Evolutionary conservation across 1,139 yeast genomes (phyloP), one percentile per base, ranked within the genome.

Genomic region (Geotrichum reessii): DNA sequence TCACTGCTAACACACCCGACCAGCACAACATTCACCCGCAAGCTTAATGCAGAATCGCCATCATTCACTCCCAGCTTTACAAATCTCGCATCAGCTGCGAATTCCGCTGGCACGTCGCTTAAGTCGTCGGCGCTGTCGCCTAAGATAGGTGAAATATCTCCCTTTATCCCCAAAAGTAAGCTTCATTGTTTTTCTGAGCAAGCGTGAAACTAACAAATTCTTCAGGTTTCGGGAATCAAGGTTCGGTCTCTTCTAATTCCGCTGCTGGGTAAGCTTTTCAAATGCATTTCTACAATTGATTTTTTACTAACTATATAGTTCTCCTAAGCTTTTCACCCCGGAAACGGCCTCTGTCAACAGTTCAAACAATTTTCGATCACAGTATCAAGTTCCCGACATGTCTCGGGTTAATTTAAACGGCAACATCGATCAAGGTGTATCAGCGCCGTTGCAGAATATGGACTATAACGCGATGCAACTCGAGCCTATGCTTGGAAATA

Each of bases 31-130:
- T 50, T 61, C 47, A 73, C 67, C 66, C 77, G 79, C 64, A 81
- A 79, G 63, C 82, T 84, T 72, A 84, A 83, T 64, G 75, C 82
- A 58, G 84, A 83, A 62, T 82, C 87, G 0, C 89, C 90, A 0
- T 78, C 87, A 2, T 85, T 86, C 70, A 85, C 82, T 56, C 91
- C 86, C 2, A 67, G 76, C 21, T 63, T 63, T 47, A 40, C 59
- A 11, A 59, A 57, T 52, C 61, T 53, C 57, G 56, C 56, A 17
- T 47, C 21, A 14, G 31, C 56, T 17, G 42, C 42, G 42, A 37
- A 14, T 19, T 37, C 42, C 19, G 40, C 52, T 8, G 56, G 48
- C 24, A 24, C 50, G 9, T 14, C 42, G 17, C 22, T n/a, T 19
- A 25, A 14, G 17, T n/a, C 53, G 11, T 44, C 60, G 9, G 37